Conservation (phyloP, 805 yeast genomes). For the Lipomyces orientalis region DNA sequence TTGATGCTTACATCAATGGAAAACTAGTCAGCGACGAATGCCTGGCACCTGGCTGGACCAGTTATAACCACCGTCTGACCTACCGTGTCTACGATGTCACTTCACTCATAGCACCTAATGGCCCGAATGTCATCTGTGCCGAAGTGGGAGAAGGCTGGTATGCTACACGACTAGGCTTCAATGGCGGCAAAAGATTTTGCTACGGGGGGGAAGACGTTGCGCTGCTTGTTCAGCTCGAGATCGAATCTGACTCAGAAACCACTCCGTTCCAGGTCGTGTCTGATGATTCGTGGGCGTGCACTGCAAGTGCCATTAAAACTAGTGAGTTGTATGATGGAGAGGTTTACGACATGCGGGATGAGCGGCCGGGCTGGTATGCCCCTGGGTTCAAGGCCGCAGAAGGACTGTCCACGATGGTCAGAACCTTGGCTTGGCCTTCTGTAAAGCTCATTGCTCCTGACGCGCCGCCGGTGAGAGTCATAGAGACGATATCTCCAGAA, state of each 20-base stretch:
- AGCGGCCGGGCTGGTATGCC: constrained; percentile 35
- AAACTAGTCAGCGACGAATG: constrained; percentile 35
- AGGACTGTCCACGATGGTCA: too few species aligned
- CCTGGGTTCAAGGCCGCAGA: not conserved
- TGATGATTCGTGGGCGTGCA: constrained; percentile 38
- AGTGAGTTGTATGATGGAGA: constrained; percentile 43
- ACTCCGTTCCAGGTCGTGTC: constrained; percentile 33
- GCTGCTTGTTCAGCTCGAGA: too few species aligned
- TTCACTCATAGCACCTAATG: constrained; percentile 18
- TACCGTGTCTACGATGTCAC: constrained; percentile 41
- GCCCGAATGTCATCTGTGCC: constrained; percentile 36
- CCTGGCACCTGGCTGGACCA: constrained; percentile 44
- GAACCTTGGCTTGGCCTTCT: constrained; percentile 15
- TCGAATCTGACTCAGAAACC: constrained; percentile 39
- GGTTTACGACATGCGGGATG: constrained; percentile 40
- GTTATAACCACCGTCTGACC: constrained; percentile 39
- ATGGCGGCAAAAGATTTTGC: constrained; percentile 40
- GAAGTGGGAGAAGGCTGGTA: constrained; percentile 44
- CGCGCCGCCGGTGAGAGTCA: constrained; percentile 35
- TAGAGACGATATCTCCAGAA: constrained; percentile 35
- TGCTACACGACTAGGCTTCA: constrained; percentile 41
- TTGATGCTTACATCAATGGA: too few species aligned
- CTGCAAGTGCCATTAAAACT: constrained; percentile 38
- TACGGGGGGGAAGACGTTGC: constrained; percentile 40
- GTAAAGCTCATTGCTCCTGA: constrained; percentile 20